Evolutionary conservation across 495 filamentous ascomycete species (phyloP), one percentile per base, ranked within the genome.

Genomic region (Usnea hakonensis): DNA sequence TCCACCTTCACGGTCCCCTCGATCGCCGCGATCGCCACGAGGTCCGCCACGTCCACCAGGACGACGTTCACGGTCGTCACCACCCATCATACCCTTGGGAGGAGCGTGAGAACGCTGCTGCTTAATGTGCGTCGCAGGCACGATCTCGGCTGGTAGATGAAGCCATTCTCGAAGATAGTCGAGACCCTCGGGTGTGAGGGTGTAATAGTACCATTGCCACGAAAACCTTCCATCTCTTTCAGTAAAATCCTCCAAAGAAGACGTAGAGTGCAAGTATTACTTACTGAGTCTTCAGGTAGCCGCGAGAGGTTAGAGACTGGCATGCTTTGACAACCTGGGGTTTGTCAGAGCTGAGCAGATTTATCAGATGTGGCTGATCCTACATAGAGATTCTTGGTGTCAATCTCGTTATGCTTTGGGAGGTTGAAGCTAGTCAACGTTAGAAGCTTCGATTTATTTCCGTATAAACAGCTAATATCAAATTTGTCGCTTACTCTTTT

Each of bases 181-280:
- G 75, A 98, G 92, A 83, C 94, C 94, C 78, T 97, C 93, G 71
- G 91, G 91, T 76, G 94, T 98, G 76, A 98, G 87, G 78, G 95
- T 98, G 87, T 98, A 98, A 88, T 98, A 98, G 87, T 97, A 98
- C 87, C 92, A 97, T 83, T 98, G 94, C 94, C 94, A 98, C 65
- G 91, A 95, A 88, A 98, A 98, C 11, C 48, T 52, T 52, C 19
- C 16, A n/a, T 0, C 46, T 2, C 1, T 32, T 32, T 52, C 3
- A 52, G 48, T 28, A n/a, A 32, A 6, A 52, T 8, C 2, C 23
- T 52, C 1, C 9, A 32, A 5, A 5, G 14, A 9, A 6, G 4
- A 16, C 10, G 48, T 50, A 19, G 28, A 11, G 16, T 30, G 28
- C 26, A 32, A 52, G 19, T 26, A 32, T 6, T 19, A 32, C 48